Conservation (phyloP, 1,284 basidiomycete species). For the Cryptococcus sp. region DNA sequence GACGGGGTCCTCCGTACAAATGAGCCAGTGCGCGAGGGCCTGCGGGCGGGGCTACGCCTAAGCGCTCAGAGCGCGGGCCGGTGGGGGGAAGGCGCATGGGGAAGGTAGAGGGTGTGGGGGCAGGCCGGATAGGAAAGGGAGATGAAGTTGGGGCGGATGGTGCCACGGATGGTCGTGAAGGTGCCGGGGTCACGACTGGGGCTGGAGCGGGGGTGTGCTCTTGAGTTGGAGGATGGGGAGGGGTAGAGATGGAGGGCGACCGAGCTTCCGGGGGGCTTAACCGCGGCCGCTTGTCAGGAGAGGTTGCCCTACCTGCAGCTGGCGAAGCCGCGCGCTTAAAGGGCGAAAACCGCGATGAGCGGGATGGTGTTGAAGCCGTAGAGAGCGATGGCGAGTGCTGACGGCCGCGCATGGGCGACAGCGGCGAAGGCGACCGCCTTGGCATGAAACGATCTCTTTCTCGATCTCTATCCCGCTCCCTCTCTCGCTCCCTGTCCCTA, state of each 20-base stretch:
- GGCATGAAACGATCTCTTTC: constrained; percentile 4
- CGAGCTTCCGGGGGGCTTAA: constrained; percentile 3
- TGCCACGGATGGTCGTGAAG: background rate
- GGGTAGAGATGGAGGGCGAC: background rate
- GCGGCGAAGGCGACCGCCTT: constrained; percentile 15
- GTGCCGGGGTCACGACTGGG: background rate
- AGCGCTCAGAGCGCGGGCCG: constrained; percentile 26
- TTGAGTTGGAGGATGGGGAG: background rate
- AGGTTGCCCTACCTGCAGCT: background rate
- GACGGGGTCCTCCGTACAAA: constrained; percentile 3
- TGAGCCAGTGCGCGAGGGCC: constrained; percentile 24
- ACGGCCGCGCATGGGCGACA: constrained; percentile 9
- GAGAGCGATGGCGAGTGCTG: constrained; percentile 15
- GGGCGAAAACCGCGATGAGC: constrained; percentile 16
- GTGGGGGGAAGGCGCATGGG: constrained; percentile 17
- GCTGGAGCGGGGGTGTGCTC: constrained; percentile 1
- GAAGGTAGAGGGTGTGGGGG: background rate
- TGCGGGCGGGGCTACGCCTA: constrained; percentile 29
- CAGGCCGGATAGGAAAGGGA: background rate
- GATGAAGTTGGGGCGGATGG: constrained; percentile 1
- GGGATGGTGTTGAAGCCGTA: constrained; percentile 10
- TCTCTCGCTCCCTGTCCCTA: constrained; percentile 19
- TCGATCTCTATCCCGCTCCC: constrained; percentile 11
- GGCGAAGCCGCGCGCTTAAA: constrained; percentile 6
- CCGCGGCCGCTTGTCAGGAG: background rate